phyloP scores from a whole-genome alignment of 23 red algal species.

The Gracilaria domingensis region DNA sequence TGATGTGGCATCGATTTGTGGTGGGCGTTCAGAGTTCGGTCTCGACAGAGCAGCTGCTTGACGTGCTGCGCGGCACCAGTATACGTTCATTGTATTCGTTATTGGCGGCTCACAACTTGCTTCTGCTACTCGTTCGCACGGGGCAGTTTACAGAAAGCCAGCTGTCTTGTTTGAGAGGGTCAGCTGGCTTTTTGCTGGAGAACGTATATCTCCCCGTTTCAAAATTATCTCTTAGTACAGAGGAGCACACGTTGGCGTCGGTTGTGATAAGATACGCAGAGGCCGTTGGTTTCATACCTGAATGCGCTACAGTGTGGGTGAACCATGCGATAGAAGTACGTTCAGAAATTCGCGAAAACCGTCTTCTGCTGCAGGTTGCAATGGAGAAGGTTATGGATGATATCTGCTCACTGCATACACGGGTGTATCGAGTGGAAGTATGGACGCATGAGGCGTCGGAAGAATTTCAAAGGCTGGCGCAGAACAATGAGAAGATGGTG shows the following conservation, averaged over 20 bases:
- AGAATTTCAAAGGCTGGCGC: background rate
- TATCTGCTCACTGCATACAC: background rate
- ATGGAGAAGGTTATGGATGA: slow-evolving; percentile 15
- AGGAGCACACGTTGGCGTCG: background rate
- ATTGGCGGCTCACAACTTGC: slow-evolving; percentile 7
- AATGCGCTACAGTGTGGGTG: background rate
- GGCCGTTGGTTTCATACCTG: background rate
- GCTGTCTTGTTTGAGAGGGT: background rate
- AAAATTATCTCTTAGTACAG: background rate
- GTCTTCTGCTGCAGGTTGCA: background rate
- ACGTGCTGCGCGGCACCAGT: background rate
- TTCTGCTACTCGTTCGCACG: background rate
- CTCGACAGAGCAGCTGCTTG: background rate
- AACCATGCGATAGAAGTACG: background rate
- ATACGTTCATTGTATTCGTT: background rate
- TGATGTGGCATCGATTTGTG: background rate
- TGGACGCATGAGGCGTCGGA: background rate
- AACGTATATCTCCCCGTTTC: background rate
- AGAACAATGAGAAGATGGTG: slow-evolving; percentile 5
- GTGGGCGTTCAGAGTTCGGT: background rate
- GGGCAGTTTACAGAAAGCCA: background rate
- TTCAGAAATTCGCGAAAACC: slow-evolving; percentile 8
- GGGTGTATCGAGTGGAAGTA: background rate
- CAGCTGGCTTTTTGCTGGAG: background rate
- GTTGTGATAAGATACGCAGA: background rate